Percentiles rank a stretch among this genome's conserved stretches.
phyloP scores from a whole-genome alignment of 371 early-diverging fungal genomes.

The Choanephora cucurbitarum region DNA sequence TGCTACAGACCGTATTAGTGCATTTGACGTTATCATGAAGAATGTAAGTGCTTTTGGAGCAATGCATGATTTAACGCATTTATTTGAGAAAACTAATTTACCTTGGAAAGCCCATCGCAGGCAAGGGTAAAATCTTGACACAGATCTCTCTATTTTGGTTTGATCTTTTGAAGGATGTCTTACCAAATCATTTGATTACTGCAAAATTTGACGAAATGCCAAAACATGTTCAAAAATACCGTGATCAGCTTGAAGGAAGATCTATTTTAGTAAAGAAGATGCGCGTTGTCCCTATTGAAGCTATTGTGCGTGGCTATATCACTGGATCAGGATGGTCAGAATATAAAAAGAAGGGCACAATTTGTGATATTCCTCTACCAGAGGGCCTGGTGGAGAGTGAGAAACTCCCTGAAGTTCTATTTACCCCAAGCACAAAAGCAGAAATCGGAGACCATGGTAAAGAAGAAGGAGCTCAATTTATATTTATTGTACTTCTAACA shows the following conservation, averaged over 20 bases:
- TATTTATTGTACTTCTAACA: not conserved
- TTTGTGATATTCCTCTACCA: conserved; percentile 90
- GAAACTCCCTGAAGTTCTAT: conserved; percentile 80
- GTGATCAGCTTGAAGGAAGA: conserved; percentile 84
- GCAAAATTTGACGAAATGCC: conserved; percentile 94
- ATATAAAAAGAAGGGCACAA: conserved; percentile 89
- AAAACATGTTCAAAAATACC: conserved; percentile 79
- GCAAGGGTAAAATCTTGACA: conserved; percentile 96
- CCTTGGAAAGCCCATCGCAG: conserved; percentile 77
- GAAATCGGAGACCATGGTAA: conserved; percentile 94
- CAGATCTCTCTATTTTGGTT: conserved; percentile 96
- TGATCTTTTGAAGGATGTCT: conserved; percentile 75
- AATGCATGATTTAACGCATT: not conserved
- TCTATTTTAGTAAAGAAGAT: conserved; percentile 91
- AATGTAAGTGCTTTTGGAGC: conserved; percentile 65
- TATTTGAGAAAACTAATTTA: not conserved
- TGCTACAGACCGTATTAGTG: conserved; percentile 96
- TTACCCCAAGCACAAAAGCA: conserved; percentile 98
- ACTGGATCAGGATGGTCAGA: conserved; percentile 96
- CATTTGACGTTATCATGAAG: conserved; percentile 98
- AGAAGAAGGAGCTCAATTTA: not conserved
- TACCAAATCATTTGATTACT: conserved; percentile 95
- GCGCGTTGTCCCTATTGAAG: conserved; percentile 95
- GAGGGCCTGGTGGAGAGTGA: conserved; percentile 82
- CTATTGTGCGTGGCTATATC: conserved; percentile 97